Base-by-base conservation (phyloP, 331 rosid genomes). In the Prunus yedoensis region DNA sequence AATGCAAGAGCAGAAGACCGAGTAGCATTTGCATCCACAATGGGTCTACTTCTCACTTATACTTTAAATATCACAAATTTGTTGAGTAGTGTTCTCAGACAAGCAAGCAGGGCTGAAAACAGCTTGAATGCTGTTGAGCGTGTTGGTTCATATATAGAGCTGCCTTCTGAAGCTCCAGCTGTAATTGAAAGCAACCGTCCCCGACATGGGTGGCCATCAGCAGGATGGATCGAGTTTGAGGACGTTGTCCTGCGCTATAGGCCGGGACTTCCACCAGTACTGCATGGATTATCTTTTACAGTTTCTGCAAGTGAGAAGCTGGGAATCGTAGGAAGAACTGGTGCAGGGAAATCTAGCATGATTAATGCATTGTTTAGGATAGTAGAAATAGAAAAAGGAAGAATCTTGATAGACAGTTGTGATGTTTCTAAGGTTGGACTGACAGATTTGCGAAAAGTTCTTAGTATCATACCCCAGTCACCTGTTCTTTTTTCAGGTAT, bases 291-390 rank as follows among this genome's bases (percentile, higher is more conserved):
- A 65, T 85, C 96, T 35, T 94, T 94, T 66, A 67, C 67, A 17
- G 83, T 91, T 54, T 82, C 85, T 45, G 86, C 94, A 61, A 88
- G 85, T 17, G 97, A 94, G 78, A 94, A 94, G 85, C 70, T 94
- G 21, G 98, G 97, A 25, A 87, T 94, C 43, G 97, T 94, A 67
- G 97, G 98, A 85, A 87, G 98, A 85, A 94, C 98, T 52, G 97
- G 98, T 74, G 98, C 98, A 32, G 98, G 98, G 67, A 94, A 94
- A 74, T 94, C 98, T 70, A 91, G 98, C 80, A 87, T 91, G 98
- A 84, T 94, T 30, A 94, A 90, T 78, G 94, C 97, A 47, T 80
- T 91, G 72, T 94, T 94, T 75, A 82, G 98, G 50, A 90, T 94
- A 15, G 93, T 94, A 23, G 98, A 94, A 76, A 78, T 85, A 28